Conservation (phyloP, 78 protist genomes). For the Dictyostelium firmibasis region DNA sequence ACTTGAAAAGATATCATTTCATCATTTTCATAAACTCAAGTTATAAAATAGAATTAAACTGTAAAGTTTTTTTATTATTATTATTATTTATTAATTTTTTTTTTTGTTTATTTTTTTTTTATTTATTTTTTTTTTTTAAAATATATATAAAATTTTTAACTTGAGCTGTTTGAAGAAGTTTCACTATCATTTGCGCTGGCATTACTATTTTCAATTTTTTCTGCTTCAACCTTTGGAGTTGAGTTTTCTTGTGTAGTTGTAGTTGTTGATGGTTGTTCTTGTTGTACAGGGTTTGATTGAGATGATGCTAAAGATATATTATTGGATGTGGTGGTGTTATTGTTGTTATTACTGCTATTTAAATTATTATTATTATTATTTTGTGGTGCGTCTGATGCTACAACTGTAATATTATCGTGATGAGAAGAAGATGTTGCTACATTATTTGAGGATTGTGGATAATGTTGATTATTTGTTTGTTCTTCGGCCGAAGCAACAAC, state of each 20-base stretch:
- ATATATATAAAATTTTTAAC: not conserved
- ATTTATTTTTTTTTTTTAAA: not conserved
- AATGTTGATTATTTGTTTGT: not conserved
- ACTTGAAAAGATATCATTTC: too few species aligned
- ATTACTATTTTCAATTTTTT: conserved; percentile 15
- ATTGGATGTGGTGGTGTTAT: not conserved
- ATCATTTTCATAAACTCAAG: too few species aligned
- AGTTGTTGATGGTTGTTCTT: not conserved
- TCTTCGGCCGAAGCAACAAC: conserved; percentile 17
- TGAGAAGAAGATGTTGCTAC: not conserved
- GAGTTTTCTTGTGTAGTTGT: not conserved
- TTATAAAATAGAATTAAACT: too few species aligned
- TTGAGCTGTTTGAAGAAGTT: not conserved
- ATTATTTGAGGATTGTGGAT: not conserved
- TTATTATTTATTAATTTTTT: not conserved
- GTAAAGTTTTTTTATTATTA: too few species aligned
- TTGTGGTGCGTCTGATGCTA: not conserved
- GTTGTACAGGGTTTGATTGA: not conserved
- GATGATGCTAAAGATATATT: conserved; percentile 6
- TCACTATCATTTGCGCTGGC: conserved; percentile 15
- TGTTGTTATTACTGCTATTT: not conserved
- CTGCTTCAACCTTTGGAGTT: not conserved
- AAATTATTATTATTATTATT: conserved; percentile 1
- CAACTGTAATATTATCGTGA: not conserved
- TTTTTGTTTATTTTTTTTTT: not conserved